Evolutionary conservation across 2,329 filamentous ascomycete genomes (phyloP).

Genomic region (Seiridium cupressi): DNA sequence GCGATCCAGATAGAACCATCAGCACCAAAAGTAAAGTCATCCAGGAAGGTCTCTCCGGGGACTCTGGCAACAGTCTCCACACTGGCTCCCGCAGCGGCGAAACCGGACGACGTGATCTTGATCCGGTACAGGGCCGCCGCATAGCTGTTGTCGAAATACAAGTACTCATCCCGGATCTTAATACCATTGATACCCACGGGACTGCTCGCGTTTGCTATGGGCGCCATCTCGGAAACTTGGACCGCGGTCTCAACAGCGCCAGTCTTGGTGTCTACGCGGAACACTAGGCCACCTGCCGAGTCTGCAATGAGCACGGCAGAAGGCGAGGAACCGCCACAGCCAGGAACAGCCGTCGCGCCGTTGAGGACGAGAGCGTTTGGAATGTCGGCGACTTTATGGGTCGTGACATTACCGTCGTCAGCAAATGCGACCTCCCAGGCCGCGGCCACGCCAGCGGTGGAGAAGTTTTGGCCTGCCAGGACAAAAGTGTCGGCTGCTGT

Average conservation of each 20-base stretch:
- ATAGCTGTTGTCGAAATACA: slow-evolving; percentile 27
- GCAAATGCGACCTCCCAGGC: slow-evolving; percentile 18
- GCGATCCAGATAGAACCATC: background rate
- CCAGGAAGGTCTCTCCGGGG: background rate
- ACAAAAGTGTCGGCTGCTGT: slow-evolving; percentile 19
- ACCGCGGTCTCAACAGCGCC: slow-evolving; percentile 17
- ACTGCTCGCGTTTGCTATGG: slow-evolving; percentile 8
- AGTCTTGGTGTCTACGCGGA: slow-evolving; percentile 20
- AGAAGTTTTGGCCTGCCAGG: slow-evolving; percentile 14
- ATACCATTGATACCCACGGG: slow-evolving; percentile 25
- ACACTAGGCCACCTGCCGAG: slow-evolving; percentile 22
- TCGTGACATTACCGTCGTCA: background rate
- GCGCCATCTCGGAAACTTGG: slow-evolving; percentile 20
- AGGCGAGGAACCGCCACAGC: slow-evolving; percentile 14
- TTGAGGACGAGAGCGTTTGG: slow-evolving; percentile 18
- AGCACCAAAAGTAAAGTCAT: slow-evolving; percentile 1
- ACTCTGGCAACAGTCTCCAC: background rate
- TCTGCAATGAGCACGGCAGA: slow-evolving; percentile 24
- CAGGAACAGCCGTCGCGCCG: slow-evolving; percentile 20
- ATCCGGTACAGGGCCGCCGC: slow-evolving; percentile 16
- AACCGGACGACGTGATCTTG: slow-evolving; percentile 13
- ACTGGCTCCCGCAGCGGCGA: slow-evolving; percentile 5
- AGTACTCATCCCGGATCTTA: slow-evolving; percentile 19
- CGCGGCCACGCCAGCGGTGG: slow-evolving; percentile 10
- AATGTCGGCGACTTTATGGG: slow-evolving; percentile 17